Base-by-base conservation (phyloP, 371 early-diverging fungal species). In the Mycotypha africana region DNA sequence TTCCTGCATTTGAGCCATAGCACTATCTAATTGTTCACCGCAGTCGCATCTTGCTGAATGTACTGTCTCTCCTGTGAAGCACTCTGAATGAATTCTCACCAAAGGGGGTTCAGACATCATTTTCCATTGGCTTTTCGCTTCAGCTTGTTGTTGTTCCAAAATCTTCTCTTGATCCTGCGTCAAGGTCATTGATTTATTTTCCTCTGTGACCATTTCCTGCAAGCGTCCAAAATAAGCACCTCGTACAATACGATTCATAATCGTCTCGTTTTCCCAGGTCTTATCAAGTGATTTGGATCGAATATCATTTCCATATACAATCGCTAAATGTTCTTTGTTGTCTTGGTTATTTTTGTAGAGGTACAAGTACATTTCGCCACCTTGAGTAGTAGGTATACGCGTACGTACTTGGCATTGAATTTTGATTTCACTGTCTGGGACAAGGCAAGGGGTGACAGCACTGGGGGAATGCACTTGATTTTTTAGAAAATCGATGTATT, bases 41-140 rank as follows among this genome's bases (percentile, higher is more conserved):
- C 98, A 97, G 67, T 97, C 98, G 67, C 98, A 97, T 12, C 98
- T 81, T 39, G 81, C 81, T 4, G 92, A 91, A 34, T 86, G 84
- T 2, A 96, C 84, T 0, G 92, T 93, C 63, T 97, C 98, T 28
- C 98, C 96, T 0, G 98, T 97, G 53, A 92, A 96, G 56, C 98
- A 97, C 53, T 92, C 93, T 1, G 95, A 95, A 51, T 97, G 98
- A 33, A 97, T 93, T 17, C 96, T 83, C 3, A 86, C 91, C 39
- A 95, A 61, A 5, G 95, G 91, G 4, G 78, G 58, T 8, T 65
- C 67, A 14, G 41, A 28, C 1, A 38, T 54, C 25, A 40, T 22
- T 35, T 38, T 48, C 64, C 65, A 70, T 8, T 45, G 49, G 14
- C 23, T 45, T 48, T 65, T 67, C 6, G 60, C 65, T 26, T 60